Conservation (phyloP, 148 eudicot genomes). For the Cornus kousa region DNA sequence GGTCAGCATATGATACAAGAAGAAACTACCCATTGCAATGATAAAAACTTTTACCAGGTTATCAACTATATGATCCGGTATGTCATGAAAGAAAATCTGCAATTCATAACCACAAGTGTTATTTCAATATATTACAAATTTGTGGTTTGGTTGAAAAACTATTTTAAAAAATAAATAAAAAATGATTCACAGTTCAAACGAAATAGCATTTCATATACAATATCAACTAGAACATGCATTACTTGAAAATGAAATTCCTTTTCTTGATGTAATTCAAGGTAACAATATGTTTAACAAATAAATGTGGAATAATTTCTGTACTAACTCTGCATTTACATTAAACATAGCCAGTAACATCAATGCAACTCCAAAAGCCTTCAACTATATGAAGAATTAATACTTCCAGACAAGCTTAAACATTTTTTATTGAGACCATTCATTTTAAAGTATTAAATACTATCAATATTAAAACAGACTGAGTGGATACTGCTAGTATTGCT, state of each 20-base stretch:
- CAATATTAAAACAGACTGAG: neutral
- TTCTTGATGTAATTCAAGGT: neutral
- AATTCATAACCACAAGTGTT: slow-evolving; percentile 14
- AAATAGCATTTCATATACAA: neutral
- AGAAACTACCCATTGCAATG: slow-evolving; percentile 1
- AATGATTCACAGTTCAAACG: neutral
- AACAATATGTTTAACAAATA: neutral
- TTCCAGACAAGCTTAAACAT: neutral
- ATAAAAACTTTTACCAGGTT: slow-evolving; percentile 50
- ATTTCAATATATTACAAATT: neutral
- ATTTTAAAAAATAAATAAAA: neutral
- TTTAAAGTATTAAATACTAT: neutral
- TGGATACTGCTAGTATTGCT: neutral
- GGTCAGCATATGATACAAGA: neutral
- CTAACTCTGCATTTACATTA: neutral
- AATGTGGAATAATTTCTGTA: neutral
- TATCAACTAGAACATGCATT: neutral
- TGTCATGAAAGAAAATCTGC: slow-evolving; percentile 84
- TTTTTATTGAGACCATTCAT: too few relatives aligned
- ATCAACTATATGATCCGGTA: slow-evolving; percentile 68
- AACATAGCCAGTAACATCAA: neutral
- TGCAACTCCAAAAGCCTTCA: neutral
- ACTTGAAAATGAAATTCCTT: slow-evolving; percentile 2
- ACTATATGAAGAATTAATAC: neutral
- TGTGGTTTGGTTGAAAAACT: neutral